These are phyloP conservation scores for Fusarium agapanthi DNA, from an alignment of 2,329 filamentous ascomycete species.

Conservation along the genomic window DNA sequence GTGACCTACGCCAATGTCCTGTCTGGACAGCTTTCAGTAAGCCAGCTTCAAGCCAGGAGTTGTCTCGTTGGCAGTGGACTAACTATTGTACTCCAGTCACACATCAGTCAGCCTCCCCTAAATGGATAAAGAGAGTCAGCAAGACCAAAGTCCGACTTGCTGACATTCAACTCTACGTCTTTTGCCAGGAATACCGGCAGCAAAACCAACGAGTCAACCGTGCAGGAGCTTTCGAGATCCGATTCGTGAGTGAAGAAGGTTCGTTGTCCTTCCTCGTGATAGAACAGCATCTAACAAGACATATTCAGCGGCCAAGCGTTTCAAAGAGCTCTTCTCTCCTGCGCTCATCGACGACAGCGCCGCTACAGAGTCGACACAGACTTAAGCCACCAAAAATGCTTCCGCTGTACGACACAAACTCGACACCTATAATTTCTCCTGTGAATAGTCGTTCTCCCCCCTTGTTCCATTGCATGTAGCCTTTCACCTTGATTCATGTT, in stretches of 20 bases:
- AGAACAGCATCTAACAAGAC: slow-evolving; percentile 11
- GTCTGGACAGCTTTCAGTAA: slow-evolving; percentile 72
- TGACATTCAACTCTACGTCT: slow-evolving; percentile 66
- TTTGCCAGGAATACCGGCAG: slow-evolving; percentile 64
- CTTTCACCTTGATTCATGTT: slow-evolving; percentile 24
- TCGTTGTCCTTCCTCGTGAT: slow-evolving; percentile 7
- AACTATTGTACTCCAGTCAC: slow-evolving; percentile 54
- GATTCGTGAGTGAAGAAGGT: slow-evolving; percentile 57
- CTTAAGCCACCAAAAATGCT: neutral
- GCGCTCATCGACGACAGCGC: slow-evolving; percentile 24
- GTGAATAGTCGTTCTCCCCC: neutral
- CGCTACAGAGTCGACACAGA: slow-evolving; percentile 21
- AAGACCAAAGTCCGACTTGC: slow-evolving; percentile 59
- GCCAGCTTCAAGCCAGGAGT: slow-evolving; percentile 21
- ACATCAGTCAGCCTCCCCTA: slow-evolving; percentile 56
- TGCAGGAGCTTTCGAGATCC: slow-evolving; percentile 60
- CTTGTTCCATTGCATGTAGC: slow-evolving; percentile 15
- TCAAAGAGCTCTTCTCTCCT: slow-evolving; percentile 53
- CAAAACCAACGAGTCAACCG: slow-evolving; percentile 60
- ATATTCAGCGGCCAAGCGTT: slow-evolving; percentile 43
- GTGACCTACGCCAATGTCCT: slow-evolving; percentile 62
- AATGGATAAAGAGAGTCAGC: slow-evolving; percentile 61
- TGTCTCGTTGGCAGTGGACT: neutral
- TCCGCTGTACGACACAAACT: neutral
- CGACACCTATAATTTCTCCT: neutral